phyloP scores from a whole-genome alignment of 1,139 yeast species.

The Lipomyces yarrowii region DNA sequence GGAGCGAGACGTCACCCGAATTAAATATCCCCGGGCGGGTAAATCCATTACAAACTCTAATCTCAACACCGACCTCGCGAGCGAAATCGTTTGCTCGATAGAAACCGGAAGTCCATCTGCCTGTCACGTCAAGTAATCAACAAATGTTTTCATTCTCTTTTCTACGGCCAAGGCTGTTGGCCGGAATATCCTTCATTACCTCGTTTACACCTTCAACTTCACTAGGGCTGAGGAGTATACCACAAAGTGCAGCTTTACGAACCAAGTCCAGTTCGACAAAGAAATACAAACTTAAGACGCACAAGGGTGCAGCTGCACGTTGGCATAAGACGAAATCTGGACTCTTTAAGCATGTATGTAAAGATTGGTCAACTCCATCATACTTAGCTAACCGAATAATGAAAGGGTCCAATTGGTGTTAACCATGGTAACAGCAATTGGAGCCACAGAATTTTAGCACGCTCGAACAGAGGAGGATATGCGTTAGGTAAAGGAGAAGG shows the following conservation, averaged over 20 bases:
- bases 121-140: neutral
- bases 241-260: neutral
- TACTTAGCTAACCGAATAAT: neutral
- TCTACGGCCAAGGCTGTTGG: neutral
- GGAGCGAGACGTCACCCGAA: too few relatives aligned
- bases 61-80: too few relatives aligned
- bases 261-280: slow-evolving; percentile 3
- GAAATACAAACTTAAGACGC: slow-evolving; percentile 53
- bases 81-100: too few relatives aligned
- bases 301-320: slow-evolving; percentile 79
- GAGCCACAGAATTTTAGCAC: slow-evolving; percentile 5
- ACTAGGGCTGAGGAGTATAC: neutral
- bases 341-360: slow-evolving; percentile 50
- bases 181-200: neutral
- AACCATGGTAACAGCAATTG: slow-evolving; percentile 31
- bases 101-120: neutral
- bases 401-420: slow-evolving; percentile 21
- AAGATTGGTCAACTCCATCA: neutral
- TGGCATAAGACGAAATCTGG: slow-evolving; percentile 71
- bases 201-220: neutral
- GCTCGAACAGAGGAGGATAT: slow-evolving; percentile 14
- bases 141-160: neutral
- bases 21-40: too few relatives aligned
- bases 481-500: slow-evolving; percentile 26
- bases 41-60: too few relatives aligned